Percentiles rank a stretch among this genome's conserved stretches.
phyloP scores from a whole-genome alignment of 371 early-diverging fungal species.

The Rhizopus sp. region DNA sequence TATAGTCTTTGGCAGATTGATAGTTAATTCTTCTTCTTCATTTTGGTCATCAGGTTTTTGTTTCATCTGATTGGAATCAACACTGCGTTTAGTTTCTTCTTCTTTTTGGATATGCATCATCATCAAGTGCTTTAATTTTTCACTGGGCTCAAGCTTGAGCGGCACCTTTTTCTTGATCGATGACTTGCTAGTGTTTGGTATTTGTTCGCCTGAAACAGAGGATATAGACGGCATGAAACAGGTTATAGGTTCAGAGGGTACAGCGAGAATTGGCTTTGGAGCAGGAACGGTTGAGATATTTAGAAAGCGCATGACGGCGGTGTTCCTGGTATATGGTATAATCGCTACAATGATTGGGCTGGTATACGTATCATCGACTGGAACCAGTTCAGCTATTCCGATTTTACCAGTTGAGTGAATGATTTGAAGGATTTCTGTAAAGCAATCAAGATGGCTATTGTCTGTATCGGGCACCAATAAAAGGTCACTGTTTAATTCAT shows the following conservation, averaged over 20 bases:
- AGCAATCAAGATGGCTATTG: background rate
- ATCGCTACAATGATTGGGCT: slow-evolving; percentile 4
- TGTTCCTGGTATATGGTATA: slow-evolving; percentile 8
- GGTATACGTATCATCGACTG: background rate
- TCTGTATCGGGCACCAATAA: background rate
- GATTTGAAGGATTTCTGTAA: background rate
- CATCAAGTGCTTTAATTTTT: background rate
- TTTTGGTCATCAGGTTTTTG: background rate
- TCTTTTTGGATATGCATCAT: background rate
- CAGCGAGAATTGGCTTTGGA: background rate
- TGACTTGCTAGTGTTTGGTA: background rate
- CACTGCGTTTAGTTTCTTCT: background rate
- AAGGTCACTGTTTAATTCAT: background rate
- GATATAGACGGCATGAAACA: too few relatives aligned
- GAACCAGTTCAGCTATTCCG: slow-evolving; percentile 16
- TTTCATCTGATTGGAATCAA: background rate
- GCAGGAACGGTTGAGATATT: slow-evolving; percentile 8
- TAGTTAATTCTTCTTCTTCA: background rate
- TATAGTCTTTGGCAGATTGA: background rate
- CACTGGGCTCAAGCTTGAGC: background rate
- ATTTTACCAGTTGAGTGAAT: slow-evolving; percentile 3
- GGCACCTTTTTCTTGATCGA: background rate
- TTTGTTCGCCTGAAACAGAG: background rate
- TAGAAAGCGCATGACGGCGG: slow-evolving; percentile 14
- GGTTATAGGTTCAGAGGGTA: background rate